Evolutionary conservation across 768 basidiomycete genomes (phyloP), one percentile per base, ranked within the genome.

Genomic region (Mycena filopes): DNA sequence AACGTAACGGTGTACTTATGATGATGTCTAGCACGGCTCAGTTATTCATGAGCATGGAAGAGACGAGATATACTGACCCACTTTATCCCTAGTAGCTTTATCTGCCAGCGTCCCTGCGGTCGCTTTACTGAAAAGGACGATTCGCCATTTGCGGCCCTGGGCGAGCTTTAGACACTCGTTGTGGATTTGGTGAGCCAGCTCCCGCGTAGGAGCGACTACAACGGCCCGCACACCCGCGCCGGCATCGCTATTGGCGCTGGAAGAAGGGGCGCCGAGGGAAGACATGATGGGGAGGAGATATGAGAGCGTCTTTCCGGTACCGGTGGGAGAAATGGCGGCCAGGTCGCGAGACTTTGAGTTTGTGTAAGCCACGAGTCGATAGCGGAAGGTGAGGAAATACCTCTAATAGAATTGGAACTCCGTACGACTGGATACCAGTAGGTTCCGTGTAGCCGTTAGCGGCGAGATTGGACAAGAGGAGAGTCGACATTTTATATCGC

Each of bases 321-420:
- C 98, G 7, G 98, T 99, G 0, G 98, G 98, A 0, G 98, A 98
- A 21, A 99, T 92, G 29, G 96, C 97, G 56, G 93, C 90, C 25
- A 98, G 83, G 77, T 99, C 97, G 61, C 93, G 89, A 65, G 81
- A 83, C 94, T 94, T 63, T 25, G 42, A 46, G 45, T 6, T 54
- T 48, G 15, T 54, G 57, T 50, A 63, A 71, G 11, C n/a, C n/a
- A n/a, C 67, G 36, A 2, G 9, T 29, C 33, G 45, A 45, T 53
- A 66, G 29, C 4, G 12, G 38, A 20, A 18, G 2, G 16, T 42
- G 46, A 48, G 40, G 40, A 71, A 86, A 60, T 65, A 91, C 94
- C 81, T 94, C 87, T 40, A 96, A 77, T 55, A 96, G 77, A 68
- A 95, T 92, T 0, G 95, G 94, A 53, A 92, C 86, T 13, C 89